Percentiles rank a stretch among this genome's conserved stretches.
Evolutionary conservation across 2,329 filamentous ascomycete species (phyloP).

Genomic region (Aureobasidium sp.): DNA sequence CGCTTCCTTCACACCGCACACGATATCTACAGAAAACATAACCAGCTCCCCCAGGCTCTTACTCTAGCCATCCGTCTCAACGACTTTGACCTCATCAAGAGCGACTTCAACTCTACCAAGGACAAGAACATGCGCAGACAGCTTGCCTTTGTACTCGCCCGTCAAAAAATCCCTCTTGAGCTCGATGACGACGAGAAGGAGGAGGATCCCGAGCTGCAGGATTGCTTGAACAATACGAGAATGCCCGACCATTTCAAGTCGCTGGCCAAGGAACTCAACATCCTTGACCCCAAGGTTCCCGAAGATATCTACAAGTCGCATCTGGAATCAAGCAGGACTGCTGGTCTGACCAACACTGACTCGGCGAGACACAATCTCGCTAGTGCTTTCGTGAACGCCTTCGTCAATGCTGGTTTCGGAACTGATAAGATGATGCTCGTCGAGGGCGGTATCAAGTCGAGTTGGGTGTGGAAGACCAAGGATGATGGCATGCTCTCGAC

Average conservation of each 20-base stretch:
- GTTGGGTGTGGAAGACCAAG: constrained; percentile 99
- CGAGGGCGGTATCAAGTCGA: constrained; percentile 71
- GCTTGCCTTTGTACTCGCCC: constrained; percentile 83
- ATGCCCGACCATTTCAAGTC: constrained; percentile 89
- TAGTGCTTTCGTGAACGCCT: constrained; percentile 92
- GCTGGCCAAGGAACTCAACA: constrained; percentile 90
- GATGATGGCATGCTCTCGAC: constrained; percentile 97
- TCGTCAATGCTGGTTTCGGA: constrained; percentile 91
- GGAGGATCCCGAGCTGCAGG: constrained; percentile 67
- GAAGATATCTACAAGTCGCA: constrained; percentile 99
- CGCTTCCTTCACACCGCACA: constrained; percentile 90
- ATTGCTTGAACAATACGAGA: constrained; percentile 81
- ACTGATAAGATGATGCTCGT: constrained; percentile 98
- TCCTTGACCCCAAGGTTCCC: constrained; percentile 90
- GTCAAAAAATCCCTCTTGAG: constrained; percentile 82
- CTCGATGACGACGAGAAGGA: constrained; percentile 55
- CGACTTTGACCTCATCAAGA: constrained; percentile 68
- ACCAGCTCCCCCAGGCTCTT: constrained; percentile 88
- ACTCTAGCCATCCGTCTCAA: constrained; percentile 90
- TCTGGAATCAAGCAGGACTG: constrained; percentile 87
- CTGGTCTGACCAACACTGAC: constrained; percentile 88
- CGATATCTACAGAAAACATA: constrained; percentile 86
- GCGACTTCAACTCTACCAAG: constrained; percentile 71
- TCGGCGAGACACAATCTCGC: constrained; percentile 94
- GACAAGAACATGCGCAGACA: constrained; percentile 85